Evolutionary conservation across 2,329 filamentous ascomycete genomes (phyloP).

Genomic region (Trichophyton rubrum): DNA sequence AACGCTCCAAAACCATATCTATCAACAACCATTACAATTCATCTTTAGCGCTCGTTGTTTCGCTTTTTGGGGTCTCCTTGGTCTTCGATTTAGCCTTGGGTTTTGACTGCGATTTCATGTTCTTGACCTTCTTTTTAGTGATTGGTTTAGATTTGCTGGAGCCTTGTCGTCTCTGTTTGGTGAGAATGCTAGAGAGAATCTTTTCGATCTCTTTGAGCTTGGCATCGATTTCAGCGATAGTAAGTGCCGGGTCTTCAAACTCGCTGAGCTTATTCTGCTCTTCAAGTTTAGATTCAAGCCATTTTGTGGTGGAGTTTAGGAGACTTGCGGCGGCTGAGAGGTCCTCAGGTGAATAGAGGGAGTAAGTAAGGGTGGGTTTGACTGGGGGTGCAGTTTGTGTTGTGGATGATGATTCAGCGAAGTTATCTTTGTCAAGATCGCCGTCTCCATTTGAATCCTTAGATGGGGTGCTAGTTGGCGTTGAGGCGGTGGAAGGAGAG

Average conservation of each 20-base stretch:
- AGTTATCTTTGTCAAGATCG: slow-evolving; percentile 62
- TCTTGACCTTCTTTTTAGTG: neutral
- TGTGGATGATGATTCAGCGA: slow-evolving; percentile 27
- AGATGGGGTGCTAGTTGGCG: slow-evolving; percentile 17
- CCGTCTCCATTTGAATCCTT: slow-evolving; percentile 38
- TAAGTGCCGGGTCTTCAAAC: slow-evolving; percentile 62
- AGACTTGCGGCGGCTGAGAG: slow-evolving; percentile 51
- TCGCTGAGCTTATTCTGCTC: slow-evolving; percentile 57
- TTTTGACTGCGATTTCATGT: neutral
- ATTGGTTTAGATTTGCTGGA: slow-evolving; percentile 10
- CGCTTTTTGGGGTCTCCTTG: neutral
- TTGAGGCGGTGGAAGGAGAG: slow-evolving; percentile 36
- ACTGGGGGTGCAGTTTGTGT: slow-evolving; percentile 22
- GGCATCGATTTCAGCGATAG: slow-evolving; percentile 56
- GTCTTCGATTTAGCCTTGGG: neutral
- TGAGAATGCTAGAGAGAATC: slow-evolving; percentile 57
- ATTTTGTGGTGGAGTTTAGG: slow-evolving; percentile 51
- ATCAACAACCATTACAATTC: neutral
- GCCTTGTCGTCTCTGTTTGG: slow-evolving; percentile 41
- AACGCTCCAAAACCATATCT: neutral
- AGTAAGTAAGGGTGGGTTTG: slow-evolving; percentile 41
- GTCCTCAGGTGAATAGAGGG: slow-evolving; percentile 62
- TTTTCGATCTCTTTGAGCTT: slow-evolving; percentile 60
- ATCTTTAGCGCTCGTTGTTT: neutral
- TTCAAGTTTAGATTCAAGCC: slow-evolving; percentile 60